These are phyloP conservation scores for Dipodascus geniculatus DNA, from an alignment of 805 yeast species.

Conservation along the genomic window DNA sequence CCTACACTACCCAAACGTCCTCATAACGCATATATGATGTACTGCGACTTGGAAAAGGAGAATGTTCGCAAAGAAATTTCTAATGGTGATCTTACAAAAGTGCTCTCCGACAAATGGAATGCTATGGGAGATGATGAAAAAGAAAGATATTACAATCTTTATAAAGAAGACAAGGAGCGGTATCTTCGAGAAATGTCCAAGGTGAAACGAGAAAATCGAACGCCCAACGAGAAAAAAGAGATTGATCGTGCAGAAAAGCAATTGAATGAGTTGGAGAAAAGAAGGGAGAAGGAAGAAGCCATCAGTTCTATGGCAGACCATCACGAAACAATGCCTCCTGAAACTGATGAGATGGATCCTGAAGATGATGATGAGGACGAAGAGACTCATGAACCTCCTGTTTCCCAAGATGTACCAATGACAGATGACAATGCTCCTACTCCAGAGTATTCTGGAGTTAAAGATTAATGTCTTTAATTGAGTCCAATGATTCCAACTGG, in stretches of 20 bases:
- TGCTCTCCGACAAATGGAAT: conserved; percentile 82
- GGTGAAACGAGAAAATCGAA: background rate
- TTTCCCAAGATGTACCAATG: background rate
- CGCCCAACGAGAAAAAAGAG: conserved; percentile 1
- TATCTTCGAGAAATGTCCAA: conserved; percentile 54
- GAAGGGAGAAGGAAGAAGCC: background rate
- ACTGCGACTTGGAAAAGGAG: conserved; percentile 80
- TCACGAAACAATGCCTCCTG: background rate
- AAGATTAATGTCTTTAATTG: too few relatives aligned
- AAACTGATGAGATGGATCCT: too few relatives aligned
- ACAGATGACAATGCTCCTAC: background rate
- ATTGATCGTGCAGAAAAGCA: background rate
- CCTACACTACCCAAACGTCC: conserved; percentile 85
- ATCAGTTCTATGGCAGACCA: background rate
- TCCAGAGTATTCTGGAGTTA: background rate
- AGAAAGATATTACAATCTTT: conserved; percentile 61
- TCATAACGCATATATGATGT: conserved; percentile 77
- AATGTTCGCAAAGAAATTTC: conserved; percentile 48
- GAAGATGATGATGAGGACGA: background rate
- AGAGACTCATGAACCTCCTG: background rate
- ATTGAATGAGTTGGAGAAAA: conserved; percentile 1
- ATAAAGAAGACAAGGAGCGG: conserved; percentile 67
- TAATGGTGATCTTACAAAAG: conserved; percentile 54
- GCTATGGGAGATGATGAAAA: conserved; percentile 53
- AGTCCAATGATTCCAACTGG: too few relatives aligned